Evolutionary conservation across 495 filamentous ascomycete species (phyloP).

Genomic region (Viridothelium virens): DNA sequence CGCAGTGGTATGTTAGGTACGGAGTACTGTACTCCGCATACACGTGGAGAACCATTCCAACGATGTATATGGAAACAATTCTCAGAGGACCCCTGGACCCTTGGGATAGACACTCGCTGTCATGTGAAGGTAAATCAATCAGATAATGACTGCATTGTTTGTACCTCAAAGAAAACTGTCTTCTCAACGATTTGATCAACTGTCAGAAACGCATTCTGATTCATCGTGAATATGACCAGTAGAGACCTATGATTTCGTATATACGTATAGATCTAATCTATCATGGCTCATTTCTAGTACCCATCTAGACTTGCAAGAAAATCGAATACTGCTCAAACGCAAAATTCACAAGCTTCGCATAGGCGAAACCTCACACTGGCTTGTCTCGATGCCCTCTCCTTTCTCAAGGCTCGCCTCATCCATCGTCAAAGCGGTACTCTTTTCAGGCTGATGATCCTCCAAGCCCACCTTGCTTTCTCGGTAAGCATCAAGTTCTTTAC

Average conservation of each 20-base stretch:
- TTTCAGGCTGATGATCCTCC: slow-evolving; percentile 21
- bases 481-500: slow-evolving; percentile 41
- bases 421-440: slow-evolving; percentile 18
- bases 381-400: not conserved
- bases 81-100: too few species aligned
- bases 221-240: not conserved
- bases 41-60: too few species aligned
- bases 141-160: too few species aligned
- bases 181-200: too few species aligned
- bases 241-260: not conserved
- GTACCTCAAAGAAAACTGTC: too few species aligned
- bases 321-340: too few species aligned
- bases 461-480: slow-evolving; percentile 36
- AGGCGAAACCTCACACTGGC: not conserved
- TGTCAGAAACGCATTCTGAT: too few species aligned
- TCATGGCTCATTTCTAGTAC: not conserved
- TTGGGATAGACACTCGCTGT: too few species aligned
- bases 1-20: too few species aligned
- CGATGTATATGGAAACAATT: too few species aligned
- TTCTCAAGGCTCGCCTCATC: slow-evolving; percentile 6
- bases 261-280: not conserved
- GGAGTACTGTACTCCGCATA: too few species aligned
- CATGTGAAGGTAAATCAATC: too few species aligned
- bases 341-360: not conserved
- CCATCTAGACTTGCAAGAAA: not conserved